Evolutionary conservation across 805 yeast genomes (phyloP).

Genomic region (Wickerhamomyces bisporus): DNA sequence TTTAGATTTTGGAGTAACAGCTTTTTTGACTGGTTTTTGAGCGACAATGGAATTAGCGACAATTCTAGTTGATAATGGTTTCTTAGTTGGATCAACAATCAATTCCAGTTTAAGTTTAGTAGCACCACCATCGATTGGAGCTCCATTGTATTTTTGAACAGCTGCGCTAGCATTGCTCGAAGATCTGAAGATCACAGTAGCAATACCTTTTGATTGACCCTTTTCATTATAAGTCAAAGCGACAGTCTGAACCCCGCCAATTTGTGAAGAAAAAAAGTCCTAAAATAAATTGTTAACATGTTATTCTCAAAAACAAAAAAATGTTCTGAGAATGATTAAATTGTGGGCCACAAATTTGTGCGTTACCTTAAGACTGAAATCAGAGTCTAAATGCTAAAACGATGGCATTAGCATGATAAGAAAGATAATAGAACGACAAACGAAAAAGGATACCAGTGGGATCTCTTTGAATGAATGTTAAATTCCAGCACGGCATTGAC

Average conservation of each 20-base stretch:
- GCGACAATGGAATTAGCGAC: constrained; percentile 37
- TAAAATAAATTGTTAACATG: constrained; percentile 28
- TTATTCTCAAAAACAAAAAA: neutral
- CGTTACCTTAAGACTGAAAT: no score
- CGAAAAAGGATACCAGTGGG: no score
- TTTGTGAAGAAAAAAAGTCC: constrained; percentile 85
- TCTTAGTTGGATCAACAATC: constrained; percentile 77
- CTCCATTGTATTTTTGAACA: constrained; percentile 80
- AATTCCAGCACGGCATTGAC: no score
- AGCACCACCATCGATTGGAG: constrained; percentile 88
- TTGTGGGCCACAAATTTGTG: no score
- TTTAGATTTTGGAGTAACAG: constrained; percentile 1
- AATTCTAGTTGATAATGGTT: constrained; percentile 72
- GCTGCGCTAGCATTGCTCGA: constrained; percentile 71
- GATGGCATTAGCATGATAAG: no score
- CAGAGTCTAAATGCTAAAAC: no score
- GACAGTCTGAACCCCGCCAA: constrained; percentile 78
- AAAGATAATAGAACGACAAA: no score
- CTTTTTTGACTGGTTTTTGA: constrained; percentile 1
- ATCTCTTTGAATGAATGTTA: no score
- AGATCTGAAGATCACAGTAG: constrained; percentile 73
- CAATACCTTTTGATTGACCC: constrained; percentile 90
- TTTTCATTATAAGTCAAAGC: constrained; percentile 74
- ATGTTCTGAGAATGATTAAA: no score
- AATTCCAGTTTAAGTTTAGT: constrained; percentile 72